Conservation (phyloP, 257 asterid genomes). For the Gentiana dahurica region DNA sequence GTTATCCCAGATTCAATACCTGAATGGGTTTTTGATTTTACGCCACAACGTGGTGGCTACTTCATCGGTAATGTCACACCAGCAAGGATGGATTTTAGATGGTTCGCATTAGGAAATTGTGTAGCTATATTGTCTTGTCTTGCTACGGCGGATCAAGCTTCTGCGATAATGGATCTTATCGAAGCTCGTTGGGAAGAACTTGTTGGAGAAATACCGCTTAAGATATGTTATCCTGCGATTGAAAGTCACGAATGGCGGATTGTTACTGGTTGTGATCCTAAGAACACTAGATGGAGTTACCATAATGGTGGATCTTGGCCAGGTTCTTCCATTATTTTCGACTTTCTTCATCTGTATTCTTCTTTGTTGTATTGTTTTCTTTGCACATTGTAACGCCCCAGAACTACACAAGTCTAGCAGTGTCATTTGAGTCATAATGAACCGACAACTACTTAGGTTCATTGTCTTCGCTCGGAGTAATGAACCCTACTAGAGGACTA, state of each 20-base stretch:
- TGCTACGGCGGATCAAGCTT: constrained; percentile 62
- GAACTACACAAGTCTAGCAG: neutral
- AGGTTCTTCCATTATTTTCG: constrained; percentile 31
- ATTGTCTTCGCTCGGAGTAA: no score
- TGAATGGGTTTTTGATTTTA: constrained; percentile 66
- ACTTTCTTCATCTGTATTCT: constrained; percentile 3
- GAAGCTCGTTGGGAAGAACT: constrained; percentile 79
- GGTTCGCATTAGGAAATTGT: constrained; percentile 71
- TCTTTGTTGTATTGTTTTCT: neutral
- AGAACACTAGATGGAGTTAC: constrained; percentile 78
- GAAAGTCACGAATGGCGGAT: constrained; percentile 65
- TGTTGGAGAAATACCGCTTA: constrained; percentile 67
- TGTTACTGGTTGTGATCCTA: constrained; percentile 69
- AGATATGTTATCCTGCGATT: constrained; percentile 55
- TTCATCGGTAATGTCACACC: constrained; percentile 74
- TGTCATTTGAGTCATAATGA: no score
- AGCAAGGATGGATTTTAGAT: constrained; percentile 73
- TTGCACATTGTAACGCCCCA: neutral
- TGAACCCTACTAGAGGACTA: no score
- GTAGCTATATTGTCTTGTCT: constrained; percentile 57
- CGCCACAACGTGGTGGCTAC: constrained; percentile 69
- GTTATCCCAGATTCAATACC: constrained; percentile 76
- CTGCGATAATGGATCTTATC: constrained; percentile 72
- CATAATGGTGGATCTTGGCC: constrained; percentile 91
- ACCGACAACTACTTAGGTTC: no score